phyloP scores from a whole-genome alignment of 1,284 basidiomycete genomes.

The Boletus semigastroideus region DNA sequence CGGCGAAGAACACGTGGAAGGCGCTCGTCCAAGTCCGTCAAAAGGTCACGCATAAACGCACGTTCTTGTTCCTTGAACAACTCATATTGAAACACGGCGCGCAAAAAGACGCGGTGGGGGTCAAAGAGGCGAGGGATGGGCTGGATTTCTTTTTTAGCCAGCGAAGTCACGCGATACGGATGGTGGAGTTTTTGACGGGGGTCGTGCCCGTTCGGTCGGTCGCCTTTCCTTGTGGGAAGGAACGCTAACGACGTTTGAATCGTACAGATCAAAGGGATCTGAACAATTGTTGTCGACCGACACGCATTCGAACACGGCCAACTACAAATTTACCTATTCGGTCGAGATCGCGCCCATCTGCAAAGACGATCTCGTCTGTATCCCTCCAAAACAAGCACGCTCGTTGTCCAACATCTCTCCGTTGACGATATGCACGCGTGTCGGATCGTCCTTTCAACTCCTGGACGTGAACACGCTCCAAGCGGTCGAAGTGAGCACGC shows the following conservation, averaged over 20 bases:
- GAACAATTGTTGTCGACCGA: conserved; percentile 94
- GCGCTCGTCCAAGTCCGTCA: conserved; percentile 97
- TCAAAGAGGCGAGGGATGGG: conserved; percentile 93
- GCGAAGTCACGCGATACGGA: conserved; percentile 91
- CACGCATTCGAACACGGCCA: conserved; percentile 89
- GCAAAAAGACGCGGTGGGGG: conserved; percentile 93
- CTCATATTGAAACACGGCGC: conserved; percentile 96
- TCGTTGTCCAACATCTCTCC: conserved; percentile 87
- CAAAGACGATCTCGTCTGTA: conserved; percentile 95
- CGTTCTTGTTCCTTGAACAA: conserved; percentile 97
- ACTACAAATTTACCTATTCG: conserved; percentile 98
- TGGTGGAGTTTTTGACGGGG: conserved; percentile 92
- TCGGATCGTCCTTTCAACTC: conserved; percentile 90
- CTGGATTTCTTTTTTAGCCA: conserved; percentile 96
- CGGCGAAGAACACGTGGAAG: conserved; percentile 99
- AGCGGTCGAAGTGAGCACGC: conserved; percentile 75
- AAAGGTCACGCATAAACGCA: conserved; percentile 97
- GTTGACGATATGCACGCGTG: conserved; percentile 84
- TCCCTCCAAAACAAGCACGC: conserved; percentile 82
- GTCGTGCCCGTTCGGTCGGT: conserved; percentile 86
- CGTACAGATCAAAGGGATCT: conserved; percentile 78
- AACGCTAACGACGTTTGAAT: background rate
- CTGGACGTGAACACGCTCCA: conserved; percentile 90
- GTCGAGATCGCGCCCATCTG: conserved; percentile 97
- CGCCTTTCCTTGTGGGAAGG: background rate